These are phyloP conservation scores for Balakata baccata DNA, from an alignment of 345 rosid species.

Conservation along the genomic window DNA sequence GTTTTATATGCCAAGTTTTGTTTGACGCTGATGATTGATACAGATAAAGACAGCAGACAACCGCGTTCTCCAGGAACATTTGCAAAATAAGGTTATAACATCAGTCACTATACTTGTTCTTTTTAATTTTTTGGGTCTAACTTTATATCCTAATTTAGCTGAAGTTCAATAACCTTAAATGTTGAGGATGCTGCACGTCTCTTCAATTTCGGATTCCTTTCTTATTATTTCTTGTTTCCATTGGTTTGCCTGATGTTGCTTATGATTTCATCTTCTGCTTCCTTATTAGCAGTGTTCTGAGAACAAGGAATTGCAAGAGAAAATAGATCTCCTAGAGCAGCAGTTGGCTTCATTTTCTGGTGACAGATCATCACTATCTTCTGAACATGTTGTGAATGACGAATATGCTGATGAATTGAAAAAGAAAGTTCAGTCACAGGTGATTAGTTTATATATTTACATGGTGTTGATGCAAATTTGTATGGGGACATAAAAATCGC, in stretches of 20 bases:
- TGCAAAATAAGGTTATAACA: conserved; percentile 71
- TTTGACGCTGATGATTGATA: conserved; percentile 30
- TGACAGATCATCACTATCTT: conserved; percentile 44
- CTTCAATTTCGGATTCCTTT: not conserved
- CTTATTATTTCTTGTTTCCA: not conserved
- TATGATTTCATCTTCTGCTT: conserved; percentile 8
- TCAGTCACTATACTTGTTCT: conserved; percentile 1
- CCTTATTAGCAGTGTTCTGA: conserved; percentile 62
- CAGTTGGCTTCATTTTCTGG: conserved; percentile 48
- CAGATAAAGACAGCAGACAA: conserved; percentile 97
- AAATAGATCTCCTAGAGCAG: conserved; percentile 65
- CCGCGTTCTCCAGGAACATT: conserved; percentile 93
- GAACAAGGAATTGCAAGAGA: conserved; percentile 78
- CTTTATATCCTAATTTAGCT: not conserved
- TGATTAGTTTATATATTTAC: conserved; percentile 23
- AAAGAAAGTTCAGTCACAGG: conserved; percentile 83
- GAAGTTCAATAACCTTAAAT: not conserved
- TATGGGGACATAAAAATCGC: no score
- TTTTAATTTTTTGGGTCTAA: not conserved
- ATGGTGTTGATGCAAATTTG: not conserved
- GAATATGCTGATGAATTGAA: conserved; percentile 59
- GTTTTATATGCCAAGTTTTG: not conserved
- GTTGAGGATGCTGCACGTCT: conserved; percentile 8
- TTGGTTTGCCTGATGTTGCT: conserved; percentile 1
- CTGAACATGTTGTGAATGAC: conserved; percentile 42